A percentile compares a stretch with the other conserved stretches of the same genome.
Evolutionary conservation across 257 asterid species (phyloP).

Genomic region (Striga asiatica): DNA sequence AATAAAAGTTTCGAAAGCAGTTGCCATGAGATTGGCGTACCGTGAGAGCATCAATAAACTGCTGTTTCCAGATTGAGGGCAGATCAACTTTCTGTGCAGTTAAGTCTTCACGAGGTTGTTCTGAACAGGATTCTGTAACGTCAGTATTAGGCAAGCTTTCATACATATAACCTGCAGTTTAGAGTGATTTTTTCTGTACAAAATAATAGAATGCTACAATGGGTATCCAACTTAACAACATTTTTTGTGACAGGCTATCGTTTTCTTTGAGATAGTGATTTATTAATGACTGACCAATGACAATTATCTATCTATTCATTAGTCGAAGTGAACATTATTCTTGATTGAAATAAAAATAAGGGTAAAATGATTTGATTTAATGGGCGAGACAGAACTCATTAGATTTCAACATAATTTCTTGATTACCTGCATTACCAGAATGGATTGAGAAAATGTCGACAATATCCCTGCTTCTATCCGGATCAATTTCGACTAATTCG

Average conservation of each 20-base stretch:
- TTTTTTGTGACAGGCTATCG: no score
- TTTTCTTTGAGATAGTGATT: no score
- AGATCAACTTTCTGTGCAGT: constrained; percentile 26
- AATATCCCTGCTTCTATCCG: constrained; percentile 20
- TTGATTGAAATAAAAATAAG: no score
- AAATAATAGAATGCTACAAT: background rate
- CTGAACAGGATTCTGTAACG: constrained; percentile 25
- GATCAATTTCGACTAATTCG: constrained; percentile 27
- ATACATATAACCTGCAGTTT: constrained; percentile 29
- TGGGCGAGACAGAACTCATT: no score
- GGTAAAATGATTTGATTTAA: no score
- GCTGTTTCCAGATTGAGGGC: constrained; percentile 62
- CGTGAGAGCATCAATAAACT: constrained; percentile 51
- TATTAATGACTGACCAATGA: no score
- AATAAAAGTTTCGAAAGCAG: no score
- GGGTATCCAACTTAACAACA: background rate
- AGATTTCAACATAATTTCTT: no score
- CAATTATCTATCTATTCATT: no score
- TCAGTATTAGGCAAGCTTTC: constrained; percentile 32
- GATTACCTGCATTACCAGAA: constrained; percentile 29
- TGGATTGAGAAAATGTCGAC: constrained; percentile 58
- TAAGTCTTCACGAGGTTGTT: constrained; percentile 17
- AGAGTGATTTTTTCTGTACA: background rate
- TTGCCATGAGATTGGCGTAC: constrained; percentile 31
- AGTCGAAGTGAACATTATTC: no score